phyloP scores from a whole-genome alignment of 345 rosid genomes.

The Bretschneidera sinensis region DNA sequence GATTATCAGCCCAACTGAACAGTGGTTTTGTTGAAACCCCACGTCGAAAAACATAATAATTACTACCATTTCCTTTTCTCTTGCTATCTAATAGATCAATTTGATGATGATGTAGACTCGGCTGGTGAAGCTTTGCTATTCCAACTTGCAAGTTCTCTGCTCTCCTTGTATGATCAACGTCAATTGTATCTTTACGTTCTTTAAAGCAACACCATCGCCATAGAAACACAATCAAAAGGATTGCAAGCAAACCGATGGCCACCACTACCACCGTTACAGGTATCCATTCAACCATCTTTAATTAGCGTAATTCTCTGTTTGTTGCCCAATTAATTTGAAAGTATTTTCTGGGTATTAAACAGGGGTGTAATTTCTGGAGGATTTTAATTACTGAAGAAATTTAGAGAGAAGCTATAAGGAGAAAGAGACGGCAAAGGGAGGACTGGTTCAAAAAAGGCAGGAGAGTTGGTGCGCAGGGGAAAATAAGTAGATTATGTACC shows the following conservation, averaged over 20 bases:
- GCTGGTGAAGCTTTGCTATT: constrained; percentile 55
- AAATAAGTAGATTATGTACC: too few relatives aligned
- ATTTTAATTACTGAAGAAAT: constrained; percentile 3
- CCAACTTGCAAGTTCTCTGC: constrained; percentile 46
- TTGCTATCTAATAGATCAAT: constrained; percentile 40
- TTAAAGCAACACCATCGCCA: constrained; percentile 40
- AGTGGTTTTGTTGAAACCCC: constrained; percentile 35
- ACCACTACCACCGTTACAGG: constrained; percentile 28
- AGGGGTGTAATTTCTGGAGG: not conserved
- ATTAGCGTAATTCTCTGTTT: too few relatives aligned
- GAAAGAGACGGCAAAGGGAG: constrained; percentile 12
- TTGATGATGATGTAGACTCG: constrained; percentile 33
- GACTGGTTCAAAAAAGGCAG: constrained; percentile 47
- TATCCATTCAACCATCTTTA: constrained; percentile 41
- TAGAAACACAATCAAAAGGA: constrained; percentile 29
- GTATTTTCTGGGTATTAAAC: not conserved
- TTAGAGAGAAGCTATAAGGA: constrained; percentile 1
- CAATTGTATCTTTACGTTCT: constrained; percentile 15
- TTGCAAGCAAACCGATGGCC: constrained; percentile 20
- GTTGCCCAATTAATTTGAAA: too few relatives aligned
- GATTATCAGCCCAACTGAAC: constrained; percentile 80
- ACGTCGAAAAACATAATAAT: constrained; percentile 42
- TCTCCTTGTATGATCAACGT: constrained; percentile 2
- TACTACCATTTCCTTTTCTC: constrained; percentile 33
- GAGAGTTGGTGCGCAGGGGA: not conserved